Percentiles rank a stretch among this genome's conserved stretches.
Conservation (phyloP, 1,139 yeast species). For the Debaryomyces sp. region DNA sequence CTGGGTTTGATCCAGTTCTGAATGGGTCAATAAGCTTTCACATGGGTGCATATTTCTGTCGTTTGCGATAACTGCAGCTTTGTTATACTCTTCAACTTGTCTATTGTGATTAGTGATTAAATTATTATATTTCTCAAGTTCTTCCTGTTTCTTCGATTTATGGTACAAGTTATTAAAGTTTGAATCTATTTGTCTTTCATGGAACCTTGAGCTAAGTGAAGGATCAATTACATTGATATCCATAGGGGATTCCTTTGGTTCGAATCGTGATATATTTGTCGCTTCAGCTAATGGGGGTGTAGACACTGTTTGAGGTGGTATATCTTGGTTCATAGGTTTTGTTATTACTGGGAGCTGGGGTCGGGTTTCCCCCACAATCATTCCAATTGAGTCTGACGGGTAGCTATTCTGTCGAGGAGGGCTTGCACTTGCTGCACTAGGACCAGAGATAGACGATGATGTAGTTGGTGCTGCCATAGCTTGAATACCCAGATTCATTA, state of each 20-base stretch:
- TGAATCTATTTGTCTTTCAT: not conserved
- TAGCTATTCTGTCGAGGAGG: not conserved
- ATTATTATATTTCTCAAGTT: constrained; percentile 13
- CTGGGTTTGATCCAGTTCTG: not conserved
- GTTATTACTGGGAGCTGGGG: constrained; percentile 5
- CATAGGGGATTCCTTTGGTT: not conserved
- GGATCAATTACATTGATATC: constrained; percentile 11
- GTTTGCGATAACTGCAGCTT: constrained; percentile 8
- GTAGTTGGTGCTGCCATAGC: not conserved
- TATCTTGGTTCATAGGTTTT: not conserved
- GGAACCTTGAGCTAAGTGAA: constrained; percentile 5
- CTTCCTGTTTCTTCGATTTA: constrained; percentile 9
- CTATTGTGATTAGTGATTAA: constrained; percentile 11
- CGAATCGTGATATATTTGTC: not conserved
- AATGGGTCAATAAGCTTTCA: not conserved
- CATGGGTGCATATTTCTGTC: not conserved
- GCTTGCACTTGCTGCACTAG: constrained; percentile 5
- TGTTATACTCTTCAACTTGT: constrained; percentile 16
- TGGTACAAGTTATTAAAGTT: not conserved
- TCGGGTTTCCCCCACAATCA: constrained; percentile 8
- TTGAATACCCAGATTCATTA: constrained; percentile 8
- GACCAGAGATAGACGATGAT: not conserved
- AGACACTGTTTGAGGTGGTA: not conserved
- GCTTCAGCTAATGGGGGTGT: not conserved
- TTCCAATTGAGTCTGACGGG: not conserved